Conservation (phyloP, 2,329 filamentous ascomycete genomes). For the Hymenoscyphus fraxineus region DNA sequence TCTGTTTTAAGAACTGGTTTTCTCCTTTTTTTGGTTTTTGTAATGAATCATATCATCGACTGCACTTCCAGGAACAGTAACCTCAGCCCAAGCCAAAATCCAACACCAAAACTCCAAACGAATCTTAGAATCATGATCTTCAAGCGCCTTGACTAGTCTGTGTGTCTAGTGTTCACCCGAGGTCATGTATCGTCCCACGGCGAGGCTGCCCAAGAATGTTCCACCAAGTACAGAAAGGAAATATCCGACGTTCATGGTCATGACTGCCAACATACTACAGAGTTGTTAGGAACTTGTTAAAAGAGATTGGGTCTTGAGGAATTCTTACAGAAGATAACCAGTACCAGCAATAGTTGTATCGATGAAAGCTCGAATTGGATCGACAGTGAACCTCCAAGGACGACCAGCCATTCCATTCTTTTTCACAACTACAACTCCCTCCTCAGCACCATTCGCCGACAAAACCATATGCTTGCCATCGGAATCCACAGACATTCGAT, state of each 20-base stretch:
- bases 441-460: conserved; percentile 74
- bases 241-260: conserved; percentile 85
- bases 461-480: conserved; percentile 57
- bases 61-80: conserved; percentile 13
- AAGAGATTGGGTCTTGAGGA: neutral
- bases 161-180: conserved; percentile 20
- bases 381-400: conserved; percentile 79
- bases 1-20: neutral
- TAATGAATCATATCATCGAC: neutral
- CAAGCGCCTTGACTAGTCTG: neutral
- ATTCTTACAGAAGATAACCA: conserved; percentile 78
- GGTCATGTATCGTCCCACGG: conserved; percentile 31
- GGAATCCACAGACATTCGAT: conserved; percentile 44
- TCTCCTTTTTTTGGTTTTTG: neutral
- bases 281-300: conserved; percentile 16
- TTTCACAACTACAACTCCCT: conserved; percentile 71
- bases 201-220: conserved; percentile 79
- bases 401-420: conserved; percentile 49
- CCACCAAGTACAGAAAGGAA: conserved; percentile 75
- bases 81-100: conserved; percentile 8
- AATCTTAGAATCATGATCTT: too few species aligned
- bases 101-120: neutral
- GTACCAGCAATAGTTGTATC: conserved; percentile 72
- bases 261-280: conserved; percentile 81
- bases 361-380: conserved; percentile 67